Conservation (phyloP, 2,329 filamentous ascomycete species). For the Pestalotiopsis sp. region DNA sequence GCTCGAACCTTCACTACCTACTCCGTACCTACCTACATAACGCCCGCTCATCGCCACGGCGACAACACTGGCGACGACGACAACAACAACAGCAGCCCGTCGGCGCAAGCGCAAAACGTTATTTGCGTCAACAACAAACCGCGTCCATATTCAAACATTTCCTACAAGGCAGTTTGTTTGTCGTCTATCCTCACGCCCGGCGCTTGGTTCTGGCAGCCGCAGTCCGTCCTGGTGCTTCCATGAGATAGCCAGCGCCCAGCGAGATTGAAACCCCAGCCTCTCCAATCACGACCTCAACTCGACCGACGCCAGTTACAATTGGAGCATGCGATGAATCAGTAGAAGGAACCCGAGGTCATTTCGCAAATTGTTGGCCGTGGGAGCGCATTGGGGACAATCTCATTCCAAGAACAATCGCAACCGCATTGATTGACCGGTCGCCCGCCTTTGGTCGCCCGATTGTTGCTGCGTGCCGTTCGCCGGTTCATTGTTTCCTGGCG, state of each 20-base stretch:
- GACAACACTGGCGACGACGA: neutral
- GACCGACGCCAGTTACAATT: neutral
- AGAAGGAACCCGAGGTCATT: neutral
- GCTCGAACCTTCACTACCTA: neutral
- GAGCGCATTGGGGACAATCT: neutral
- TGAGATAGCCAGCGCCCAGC: too few relatives aligned
- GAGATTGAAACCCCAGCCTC: neutral
- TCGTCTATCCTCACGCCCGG: neutral
- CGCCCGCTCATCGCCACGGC: neutral
- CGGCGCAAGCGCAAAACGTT: neutral
- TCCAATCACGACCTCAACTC: neutral
- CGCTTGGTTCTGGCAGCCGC: neutral
- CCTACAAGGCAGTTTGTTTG: neutral
- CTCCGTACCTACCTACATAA: neutral
- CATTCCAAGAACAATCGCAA: neutral
- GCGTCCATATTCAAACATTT: neutral
- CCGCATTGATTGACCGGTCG: neutral
- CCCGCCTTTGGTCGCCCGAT: neutral
- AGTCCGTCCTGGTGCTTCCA: neutral
- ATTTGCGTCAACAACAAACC: neutral
- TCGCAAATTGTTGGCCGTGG: neutral
- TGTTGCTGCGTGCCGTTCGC: neutral
- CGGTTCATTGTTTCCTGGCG: neutral
- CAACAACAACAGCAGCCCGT: neutral
- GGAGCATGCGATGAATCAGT: constrained; percentile 8